A percentile compares a stretch with the other conserved stretches of the same genome.
Evolutionary conservation across 176 grass and related monocot species (phyloP).

Genomic region (Zea luxurians): DNA sequence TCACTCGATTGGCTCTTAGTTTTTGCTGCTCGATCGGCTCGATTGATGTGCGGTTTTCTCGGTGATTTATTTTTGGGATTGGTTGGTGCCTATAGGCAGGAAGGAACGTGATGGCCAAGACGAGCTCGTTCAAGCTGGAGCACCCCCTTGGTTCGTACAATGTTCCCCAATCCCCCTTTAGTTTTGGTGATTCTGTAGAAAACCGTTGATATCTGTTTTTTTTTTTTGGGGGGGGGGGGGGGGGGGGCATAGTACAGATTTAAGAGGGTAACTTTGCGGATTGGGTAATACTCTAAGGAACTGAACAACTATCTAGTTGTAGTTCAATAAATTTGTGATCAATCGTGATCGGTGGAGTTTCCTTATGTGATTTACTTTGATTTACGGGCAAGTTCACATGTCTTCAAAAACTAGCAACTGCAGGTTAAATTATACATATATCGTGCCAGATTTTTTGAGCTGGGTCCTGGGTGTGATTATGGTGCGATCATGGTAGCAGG

Average conservation of each 20-base stretch:
- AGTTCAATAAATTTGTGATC: neutral
- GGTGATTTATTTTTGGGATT: neutral
- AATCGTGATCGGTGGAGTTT: neutral
- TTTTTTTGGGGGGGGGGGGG: no score
- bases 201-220: neutral
- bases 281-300: neutral
- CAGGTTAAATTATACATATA: neutral
- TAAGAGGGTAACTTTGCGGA: neutral
- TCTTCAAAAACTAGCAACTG: constrained; percentile 5
- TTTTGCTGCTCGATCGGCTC: constrained; percentile 1
- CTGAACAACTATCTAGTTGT: neutral
- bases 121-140: constrained; percentile 91
- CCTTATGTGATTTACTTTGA: neutral
- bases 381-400: neutral
- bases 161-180: no score
- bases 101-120: constrained; percentile 61
- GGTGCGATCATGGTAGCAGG: neutral
- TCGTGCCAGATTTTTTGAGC: neutral
- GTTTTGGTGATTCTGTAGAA: neutral
- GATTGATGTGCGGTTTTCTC: neutral
- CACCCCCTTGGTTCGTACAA: constrained; percentile 68
- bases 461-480: neutral
- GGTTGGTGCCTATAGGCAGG: constrained; percentile 22
- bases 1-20: neutral
- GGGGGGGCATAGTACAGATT: neutral